phyloP scores from a whole-genome alignment of 495 filamentous ascomycete species.

The Penicillium canescens region DNA sequence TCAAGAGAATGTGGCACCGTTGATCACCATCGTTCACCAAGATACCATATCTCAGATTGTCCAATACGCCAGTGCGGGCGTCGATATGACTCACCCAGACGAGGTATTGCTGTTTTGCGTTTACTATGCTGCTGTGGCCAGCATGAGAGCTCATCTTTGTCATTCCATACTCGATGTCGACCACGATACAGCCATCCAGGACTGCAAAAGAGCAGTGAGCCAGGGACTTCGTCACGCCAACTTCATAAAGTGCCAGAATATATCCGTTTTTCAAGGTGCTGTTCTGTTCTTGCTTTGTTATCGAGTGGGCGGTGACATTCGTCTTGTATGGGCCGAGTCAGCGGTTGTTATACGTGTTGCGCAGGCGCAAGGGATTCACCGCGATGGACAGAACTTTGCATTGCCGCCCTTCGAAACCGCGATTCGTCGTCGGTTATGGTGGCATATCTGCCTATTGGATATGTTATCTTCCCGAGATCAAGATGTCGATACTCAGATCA shows the following conservation, averaged over 20 bases:
- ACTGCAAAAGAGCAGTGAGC: conserved; percentile 67
- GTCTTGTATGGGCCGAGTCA: conserved; percentile 58
- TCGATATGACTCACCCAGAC: conserved; percentile 41
- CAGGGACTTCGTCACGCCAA: conserved; percentile 66
- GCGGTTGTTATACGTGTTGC: conserved; percentile 69
- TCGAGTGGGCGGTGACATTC: conserved; percentile 54
- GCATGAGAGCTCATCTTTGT: conserved; percentile 47
- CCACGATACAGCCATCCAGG: conserved; percentile 40
- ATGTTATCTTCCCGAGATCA: conserved; percentile 72
- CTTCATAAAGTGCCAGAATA: conserved; percentile 63
- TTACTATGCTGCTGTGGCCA: conserved; percentile 68
- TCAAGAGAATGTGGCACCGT: conserved; percentile 61
- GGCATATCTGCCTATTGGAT: conserved; percentile 73
- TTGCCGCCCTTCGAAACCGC: conserved; percentile 69
- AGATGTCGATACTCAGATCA: conserved; percentile 68
- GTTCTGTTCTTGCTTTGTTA: conserved; percentile 64
- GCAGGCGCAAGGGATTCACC: conserved; percentile 70
- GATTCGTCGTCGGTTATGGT: conserved; percentile 76
- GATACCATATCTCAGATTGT: conserved; percentile 48
- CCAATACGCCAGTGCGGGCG: conserved; percentile 29
- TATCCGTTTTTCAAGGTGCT: conserved; percentile 68
- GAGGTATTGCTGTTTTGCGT: conserved; percentile 71
- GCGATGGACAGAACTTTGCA: conserved; percentile 62
- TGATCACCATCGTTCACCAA: conserved; percentile 61
- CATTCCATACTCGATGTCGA: conserved; percentile 3